Evolutionary conservation across 495 filamentous ascomycete genomes (phyloP).

Genomic region (Glonium stellatum): DNA sequence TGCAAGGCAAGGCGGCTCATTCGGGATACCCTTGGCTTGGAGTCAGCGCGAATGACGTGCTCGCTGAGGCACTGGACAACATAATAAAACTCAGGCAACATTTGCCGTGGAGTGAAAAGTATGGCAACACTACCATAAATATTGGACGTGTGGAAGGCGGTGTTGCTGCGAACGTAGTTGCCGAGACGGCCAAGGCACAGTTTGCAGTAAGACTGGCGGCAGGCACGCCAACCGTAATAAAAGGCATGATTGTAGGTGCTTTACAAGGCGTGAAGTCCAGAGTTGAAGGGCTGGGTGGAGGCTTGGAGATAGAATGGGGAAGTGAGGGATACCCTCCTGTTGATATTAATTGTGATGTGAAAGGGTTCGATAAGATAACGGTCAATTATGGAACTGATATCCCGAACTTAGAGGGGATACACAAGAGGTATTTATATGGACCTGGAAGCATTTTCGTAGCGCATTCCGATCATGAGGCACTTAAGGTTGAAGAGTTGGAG

Average conservation of each 20-base stretch:
- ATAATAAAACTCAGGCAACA: constrained; percentile 53
- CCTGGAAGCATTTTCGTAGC: constrained; percentile 85
- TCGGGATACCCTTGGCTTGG: constrained; percentile 86
- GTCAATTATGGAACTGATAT: constrained; percentile 95
- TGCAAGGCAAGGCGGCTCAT: constrained; percentile 73
- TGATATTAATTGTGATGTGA: constrained; percentile 70
- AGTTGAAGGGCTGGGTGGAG: constrained; percentile 44
- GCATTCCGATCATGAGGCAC: constrained; percentile 75
- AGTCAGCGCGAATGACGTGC: constrained; percentile 65
- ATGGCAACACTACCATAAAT: constrained; percentile 82
- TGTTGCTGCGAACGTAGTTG: constrained; percentile 83
- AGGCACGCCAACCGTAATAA: constrained; percentile 54
- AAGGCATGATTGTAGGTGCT: constrained; percentile 50
- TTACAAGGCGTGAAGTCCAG: constrained; percentile 35
- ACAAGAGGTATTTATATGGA: constrained; percentile 81
- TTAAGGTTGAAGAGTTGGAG: constrained; percentile 56
- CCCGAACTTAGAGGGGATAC: constrained; percentile 61
- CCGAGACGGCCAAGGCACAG: constrained; percentile 58
- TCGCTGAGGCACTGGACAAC: constrained; percentile 58
- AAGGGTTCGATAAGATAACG: constrained; percentile 69
- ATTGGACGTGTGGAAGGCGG: constrained; percentile 72
- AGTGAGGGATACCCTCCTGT: constrained; percentile 63
- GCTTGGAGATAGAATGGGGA: constrained; percentile 53
- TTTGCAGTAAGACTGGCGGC: constrained; percentile 68
- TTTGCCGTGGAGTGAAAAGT: constrained; percentile 65